These are phyloP conservation scores for Solidago caesia DNA, from an alignment of 129 eudicot genomes.

Conservation along the genomic window DNA sequence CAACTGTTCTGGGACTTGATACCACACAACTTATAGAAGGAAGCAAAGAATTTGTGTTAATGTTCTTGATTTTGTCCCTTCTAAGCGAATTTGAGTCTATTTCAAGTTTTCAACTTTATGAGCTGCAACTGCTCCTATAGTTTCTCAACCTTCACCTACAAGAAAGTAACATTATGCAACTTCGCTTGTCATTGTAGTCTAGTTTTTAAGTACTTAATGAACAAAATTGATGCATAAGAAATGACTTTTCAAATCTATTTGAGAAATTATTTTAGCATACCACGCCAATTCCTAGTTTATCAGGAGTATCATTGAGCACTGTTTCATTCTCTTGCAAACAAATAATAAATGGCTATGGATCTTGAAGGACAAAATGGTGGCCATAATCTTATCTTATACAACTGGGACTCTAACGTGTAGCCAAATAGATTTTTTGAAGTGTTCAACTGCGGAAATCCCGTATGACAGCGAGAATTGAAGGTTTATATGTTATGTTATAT, in stretches of 20 bases:
- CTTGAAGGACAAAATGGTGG: too few species aligned
- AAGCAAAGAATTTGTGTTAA: constrained; percentile 28
- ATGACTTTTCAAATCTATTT: neutral
- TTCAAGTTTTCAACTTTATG: constrained; percentile 93
- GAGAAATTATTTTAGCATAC: constrained; percentile 34
- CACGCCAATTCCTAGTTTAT: constrained; percentile 65
- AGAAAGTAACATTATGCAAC: neutral
- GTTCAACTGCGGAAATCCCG: too few species aligned
- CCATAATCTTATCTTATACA: too few species aligned
- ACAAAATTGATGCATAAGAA: neutral
- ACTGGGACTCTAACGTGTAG: too few species aligned
- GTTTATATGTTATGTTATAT: too few species aligned
- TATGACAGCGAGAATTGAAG: too few species aligned
- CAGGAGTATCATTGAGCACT: constrained; percentile 82
- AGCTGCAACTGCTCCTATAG: constrained; percentile 92
- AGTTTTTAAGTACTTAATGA: neutral
- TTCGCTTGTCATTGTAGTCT: too few species aligned
- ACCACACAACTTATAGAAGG: constrained; percentile 46
- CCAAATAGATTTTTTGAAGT: too few species aligned
- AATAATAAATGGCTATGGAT: constrained; percentile 66
- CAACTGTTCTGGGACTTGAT: constrained; percentile 30
- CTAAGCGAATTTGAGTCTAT: constrained; percentile 81
- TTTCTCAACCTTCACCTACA: constrained; percentile 94
- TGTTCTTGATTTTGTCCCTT: constrained; percentile 62
- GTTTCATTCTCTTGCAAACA: constrained; percentile 91